Percentiles rank a stretch among this genome's conserved stretches.
Conservation (phyloP, 2,329 filamentous ascomycete genomes). For the Didymellaceae sp. region DNA sequence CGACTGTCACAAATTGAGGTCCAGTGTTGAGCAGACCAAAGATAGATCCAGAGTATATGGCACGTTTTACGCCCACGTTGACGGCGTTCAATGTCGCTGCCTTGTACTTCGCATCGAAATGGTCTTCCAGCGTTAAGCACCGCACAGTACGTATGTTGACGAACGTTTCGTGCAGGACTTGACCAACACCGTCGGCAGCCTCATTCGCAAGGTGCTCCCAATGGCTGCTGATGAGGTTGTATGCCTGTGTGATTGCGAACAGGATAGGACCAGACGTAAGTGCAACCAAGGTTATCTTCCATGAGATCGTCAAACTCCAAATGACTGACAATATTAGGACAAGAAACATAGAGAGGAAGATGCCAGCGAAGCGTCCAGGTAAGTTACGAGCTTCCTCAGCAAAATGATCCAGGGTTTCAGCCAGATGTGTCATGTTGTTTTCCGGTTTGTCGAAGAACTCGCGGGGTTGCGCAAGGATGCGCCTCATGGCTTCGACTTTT, state of each 20-base stretch:
- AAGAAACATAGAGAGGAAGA: slow-evolving; percentile 68
- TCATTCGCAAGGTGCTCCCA: slow-evolving; percentile 76
- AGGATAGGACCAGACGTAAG: slow-evolving; percentile 73
- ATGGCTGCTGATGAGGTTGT: slow-evolving; percentile 67
- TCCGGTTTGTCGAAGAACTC: slow-evolving; percentile 76
- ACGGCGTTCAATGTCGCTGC: slow-evolving; percentile 61
- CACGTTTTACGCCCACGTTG: slow-evolving; percentile 68
- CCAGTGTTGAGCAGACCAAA: slow-evolving; percentile 80
- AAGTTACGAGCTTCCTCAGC: slow-evolving; percentile 88
- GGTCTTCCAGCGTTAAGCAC: slow-evolving; percentile 73
- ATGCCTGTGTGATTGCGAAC: slow-evolving; percentile 68
- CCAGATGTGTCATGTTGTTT: slow-evolving; percentile 69
- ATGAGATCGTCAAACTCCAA: slow-evolving; percentile 78
- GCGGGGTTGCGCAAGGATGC: slow-evolving; percentile 76
- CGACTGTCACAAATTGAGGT: slow-evolving; percentile 73
- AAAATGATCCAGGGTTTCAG: slow-evolving; percentile 77
- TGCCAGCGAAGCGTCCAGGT: slow-evolving; percentile 76
- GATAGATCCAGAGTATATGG: slow-evolving; percentile 70
- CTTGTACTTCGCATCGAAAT: slow-evolving; percentile 71
- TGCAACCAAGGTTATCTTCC: slow-evolving; percentile 81
- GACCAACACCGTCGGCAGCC: slow-evolving; percentile 64
- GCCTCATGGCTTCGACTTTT: slow-evolving; percentile 70
- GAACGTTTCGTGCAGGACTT: slow-evolving; percentile 76
- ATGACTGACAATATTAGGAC: slow-evolving; percentile 73
- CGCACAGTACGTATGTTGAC: slow-evolving; percentile 80